These are phyloP conservation scores for Phaeosphaeria sp. DNA, from an alignment of 2,329 filamentous ascomycete genomes.

Conservation along the genomic window DNA sequence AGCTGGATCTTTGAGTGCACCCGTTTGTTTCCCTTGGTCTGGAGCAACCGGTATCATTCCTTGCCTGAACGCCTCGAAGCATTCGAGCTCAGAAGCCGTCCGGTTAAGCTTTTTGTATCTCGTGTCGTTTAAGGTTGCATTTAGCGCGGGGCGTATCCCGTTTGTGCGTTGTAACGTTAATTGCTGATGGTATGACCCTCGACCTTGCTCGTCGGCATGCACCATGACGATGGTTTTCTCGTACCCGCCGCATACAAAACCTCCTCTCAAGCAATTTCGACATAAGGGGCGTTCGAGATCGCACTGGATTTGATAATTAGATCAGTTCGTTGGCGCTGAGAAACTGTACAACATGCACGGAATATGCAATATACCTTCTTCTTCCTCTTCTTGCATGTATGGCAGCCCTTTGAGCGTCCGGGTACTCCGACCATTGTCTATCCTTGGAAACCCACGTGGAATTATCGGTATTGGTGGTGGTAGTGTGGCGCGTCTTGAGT, in stretches of 20 bases:
- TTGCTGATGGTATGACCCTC: slow-evolving; percentile 14
- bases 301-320: too few relatives aligned
- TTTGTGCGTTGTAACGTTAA: background rate
- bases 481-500: background rate
- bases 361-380: slow-evolving; percentile 14
- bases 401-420: slow-evolving; percentile 23
- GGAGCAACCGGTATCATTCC: slow-evolving; percentile 3
- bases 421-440: slow-evolving; percentile 22
- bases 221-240: slow-evolving; percentile 19
- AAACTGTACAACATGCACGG: background rate
- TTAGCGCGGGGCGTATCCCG: too few relatives aligned
- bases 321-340: too few relatives aligned
- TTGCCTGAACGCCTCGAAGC: slow-evolving; percentile 11
- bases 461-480: background rate
- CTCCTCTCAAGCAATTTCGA: slow-evolving; percentile 14
- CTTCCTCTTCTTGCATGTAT: slow-evolving; percentile 18
- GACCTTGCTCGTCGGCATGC: slow-evolving; percentile 9
- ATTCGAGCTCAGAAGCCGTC: slow-evolving; percentile 12
- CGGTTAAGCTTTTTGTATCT: slow-evolving; percentile 13
- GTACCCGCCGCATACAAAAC: slow-evolving; percentile 16
- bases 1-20: background rate
- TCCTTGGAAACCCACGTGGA: too few relatives aligned
- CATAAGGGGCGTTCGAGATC: slow-evolving; percentile 17
- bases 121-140: slow-evolving; percentile 3
- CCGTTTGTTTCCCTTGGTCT: background rate